Base-by-base conservation (phyloP, 2,329 filamentous ascomycete genomes). In the Drechmeria coniospora region DNA sequence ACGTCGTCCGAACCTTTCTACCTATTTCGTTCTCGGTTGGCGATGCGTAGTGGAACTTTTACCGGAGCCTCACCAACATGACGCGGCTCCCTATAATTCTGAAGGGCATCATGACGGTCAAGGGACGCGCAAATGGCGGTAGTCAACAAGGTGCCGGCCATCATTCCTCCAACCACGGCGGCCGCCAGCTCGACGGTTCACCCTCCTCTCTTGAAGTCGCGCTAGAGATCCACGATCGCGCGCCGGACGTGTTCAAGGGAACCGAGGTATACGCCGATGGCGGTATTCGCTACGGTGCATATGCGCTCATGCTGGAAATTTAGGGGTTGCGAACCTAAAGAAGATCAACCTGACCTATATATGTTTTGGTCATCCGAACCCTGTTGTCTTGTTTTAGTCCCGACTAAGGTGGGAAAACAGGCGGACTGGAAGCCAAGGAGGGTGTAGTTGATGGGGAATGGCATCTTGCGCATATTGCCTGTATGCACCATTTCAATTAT, bases 151-250 rank as follows among this genome's bases (percentile, higher is more conserved):
- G 46, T 38, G 10, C 38, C 41, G 4, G 53, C 50, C 28, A 56
- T 56, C 27, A 41, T 56, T 26, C 44, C 59, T 57, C 53, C 29
- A 60, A 60, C 44, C 56, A 59, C 43, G 56, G 56, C 25, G 53
- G 51, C 11, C 49, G 56, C 15, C 53, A 58, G 41, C 46, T 60
- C 19, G 56, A 59, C 34, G 49, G 50, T 13, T 42, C 43, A 17
- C 53, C 52, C 6, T 50, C 54, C 0, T 34, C 50, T 15, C 43
- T 59, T 3, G 54, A 57, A 38, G 44, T 51, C 6, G 49, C 51
- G 12, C 37, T 56, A 15, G 54, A 57, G 36, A 55, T 57, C 32
- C 41, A 52, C 41, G 28, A 49, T 33, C 36, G 53, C 34, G 45
- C 44, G 15, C 51, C 52, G 11, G 47, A 54, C 25, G 39, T 57